A percentile compares a stretch with the other conserved stretches of the same genome.
These are phyloP conservation scores for Akanthomyces lecanii DNA, from an alignment of 2,329 filamentous ascomycete genomes.

Conservation along the genomic window DNA sequence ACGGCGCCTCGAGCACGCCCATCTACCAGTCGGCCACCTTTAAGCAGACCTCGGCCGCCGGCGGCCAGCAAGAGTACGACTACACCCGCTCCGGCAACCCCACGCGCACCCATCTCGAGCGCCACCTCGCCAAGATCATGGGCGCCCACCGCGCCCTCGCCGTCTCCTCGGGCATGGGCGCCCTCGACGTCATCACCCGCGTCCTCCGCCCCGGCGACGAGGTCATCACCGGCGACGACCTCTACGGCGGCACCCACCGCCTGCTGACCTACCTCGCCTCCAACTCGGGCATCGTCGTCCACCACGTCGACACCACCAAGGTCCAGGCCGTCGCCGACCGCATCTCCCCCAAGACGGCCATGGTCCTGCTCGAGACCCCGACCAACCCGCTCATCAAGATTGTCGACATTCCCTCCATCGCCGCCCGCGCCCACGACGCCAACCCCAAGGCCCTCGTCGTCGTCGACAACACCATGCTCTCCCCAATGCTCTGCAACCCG, in stretches of 20 bases:
- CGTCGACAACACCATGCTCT: constrained; percentile 99
- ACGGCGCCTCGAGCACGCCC: constrained; percentile 91
- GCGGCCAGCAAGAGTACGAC: constrained; percentile 85
- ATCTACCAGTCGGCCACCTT: constrained; percentile 99
- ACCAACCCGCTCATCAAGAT: constrained; percentile 99
- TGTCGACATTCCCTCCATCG: constrained; percentile 81
- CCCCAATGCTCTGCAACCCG: constrained; percentile 88
- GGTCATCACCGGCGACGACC: constrained; percentile 92
- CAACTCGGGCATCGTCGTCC: constrained; percentile 86
- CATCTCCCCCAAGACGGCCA: constrained; percentile 76
- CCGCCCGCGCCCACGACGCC: constrained; percentile 68
- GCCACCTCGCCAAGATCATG: constrained; percentile 99
- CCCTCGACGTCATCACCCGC: constrained; percentile 91
- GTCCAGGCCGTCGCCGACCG: constrained; percentile 65
- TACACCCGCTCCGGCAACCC: constrained; percentile 98
- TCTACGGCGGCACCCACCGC: constrained; percentile 93
- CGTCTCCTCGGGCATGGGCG: constrained; percentile 95
- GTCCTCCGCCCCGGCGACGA: constrained; percentile 89
- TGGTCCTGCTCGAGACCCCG: constrained; percentile 93
- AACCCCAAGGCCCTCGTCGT: constrained; percentile 79
- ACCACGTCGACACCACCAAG: constrained; percentile 91
- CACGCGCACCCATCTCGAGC: constrained; percentile 90
- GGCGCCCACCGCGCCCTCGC: constrained; percentile 85
- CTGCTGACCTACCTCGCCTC: constrained; percentile 87
- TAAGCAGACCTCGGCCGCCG: constrained; percentile 79